Percentiles rank a stretch among this genome's conserved stretches.
These are phyloP conservation scores for Diaporthe citriasiana DNA, from an alignment of 2,329 filamentous ascomycete genomes.

Conservation along the genomic window DNA sequence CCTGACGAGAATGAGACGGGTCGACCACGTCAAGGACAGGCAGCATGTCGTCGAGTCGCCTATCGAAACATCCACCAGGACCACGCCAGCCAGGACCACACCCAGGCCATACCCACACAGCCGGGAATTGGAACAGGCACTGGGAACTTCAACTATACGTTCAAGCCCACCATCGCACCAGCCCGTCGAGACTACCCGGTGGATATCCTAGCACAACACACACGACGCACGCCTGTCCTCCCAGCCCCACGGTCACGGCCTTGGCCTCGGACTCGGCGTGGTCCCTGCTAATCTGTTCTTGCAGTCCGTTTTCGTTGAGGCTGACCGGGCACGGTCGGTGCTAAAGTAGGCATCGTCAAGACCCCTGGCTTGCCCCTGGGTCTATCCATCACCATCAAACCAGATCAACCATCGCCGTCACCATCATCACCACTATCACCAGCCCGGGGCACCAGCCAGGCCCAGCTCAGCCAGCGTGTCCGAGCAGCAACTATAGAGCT, in stretches of 20 bases:
- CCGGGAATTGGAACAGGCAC: background rate
- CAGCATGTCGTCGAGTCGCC: background rate
- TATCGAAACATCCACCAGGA: background rate
- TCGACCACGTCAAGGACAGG: background rate
- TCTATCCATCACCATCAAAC: background rate
- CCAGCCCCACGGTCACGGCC: constrained; percentile 62
- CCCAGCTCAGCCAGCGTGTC: background rate
- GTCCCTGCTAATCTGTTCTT: constrained; percentile 25
- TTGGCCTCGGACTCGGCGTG: constrained; percentile 68
- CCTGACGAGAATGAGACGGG: background rate
- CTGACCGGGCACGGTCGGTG: constrained; percentile 27
- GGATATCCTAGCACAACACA: background rate
- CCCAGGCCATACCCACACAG: background rate
- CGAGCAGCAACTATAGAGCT: constrained; percentile 6
- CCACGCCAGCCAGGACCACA: background rate
- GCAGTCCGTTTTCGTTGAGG: constrained; percentile 9
- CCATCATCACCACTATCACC: too few relatives aligned
- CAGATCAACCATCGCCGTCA: background rate
- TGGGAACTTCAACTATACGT: background rate
- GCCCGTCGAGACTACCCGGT: background rate
- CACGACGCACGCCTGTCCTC: background rate
- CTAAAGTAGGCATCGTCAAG: background rate
- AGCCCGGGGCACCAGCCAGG: too few relatives aligned
- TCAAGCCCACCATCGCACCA: constrained; percentile 10
- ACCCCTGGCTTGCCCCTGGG: constrained; percentile 19